phyloP scores from a whole-genome alignment of 2,329 filamentous ascomycete species.

The Exserohilum turcica region DNA sequence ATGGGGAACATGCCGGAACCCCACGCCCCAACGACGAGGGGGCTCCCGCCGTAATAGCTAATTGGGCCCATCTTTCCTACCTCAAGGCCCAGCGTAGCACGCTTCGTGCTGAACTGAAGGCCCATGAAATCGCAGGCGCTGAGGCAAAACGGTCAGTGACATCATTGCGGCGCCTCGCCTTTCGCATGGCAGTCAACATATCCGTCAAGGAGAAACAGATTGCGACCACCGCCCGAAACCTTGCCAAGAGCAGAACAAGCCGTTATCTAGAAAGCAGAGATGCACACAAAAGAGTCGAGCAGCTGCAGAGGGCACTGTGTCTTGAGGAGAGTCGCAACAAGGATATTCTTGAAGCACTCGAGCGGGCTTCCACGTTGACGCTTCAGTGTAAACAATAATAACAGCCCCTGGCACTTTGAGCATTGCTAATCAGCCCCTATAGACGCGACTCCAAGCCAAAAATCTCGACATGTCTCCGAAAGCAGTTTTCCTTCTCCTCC shows the following conservation, averaged over 20 bases:
- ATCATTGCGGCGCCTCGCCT: slow-evolving; percentile 43
- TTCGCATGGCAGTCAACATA: slow-evolving; percentile 48
- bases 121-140: slow-evolving; percentile 39
- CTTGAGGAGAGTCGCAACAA: slow-evolving; percentile 45
- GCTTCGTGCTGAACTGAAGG: slow-evolving; percentile 41
- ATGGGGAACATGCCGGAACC: slow-evolving; percentile 19
- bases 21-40: slow-evolving; percentile 27
- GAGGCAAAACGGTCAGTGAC: slow-evolving; percentile 44
- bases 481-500: slow-evolving; percentile 41
- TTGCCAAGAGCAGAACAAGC: slow-evolving; percentile 40
- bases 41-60: slow-evolving; percentile 37
- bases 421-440: slow-evolving; percentile 9
- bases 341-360: slow-evolving; percentile 45
- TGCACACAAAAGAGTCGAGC: slow-evolving; percentile 42
- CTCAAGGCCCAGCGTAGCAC: slow-evolving; percentile 44
- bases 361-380: slow-evolving; percentile 46
- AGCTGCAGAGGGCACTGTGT: slow-evolving; percentile 36
- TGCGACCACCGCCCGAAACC: slow-evolving; percentile 38
- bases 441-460: slow-evolving; percentile 35
- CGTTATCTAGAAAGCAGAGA: slow-evolving; percentile 40
- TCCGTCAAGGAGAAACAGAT: slow-evolving; percentile 49
- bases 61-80: slow-evolving; percentile 45
- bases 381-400: slow-evolving; percentile 38
- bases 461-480: slow-evolving; percentile 26
- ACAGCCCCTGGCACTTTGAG: background rate